Evolutionary conservation across 495 filamentous ascomycete genomes (phyloP), one percentile per base, ranked within the genome.

Genomic region (Penicillium egyptiacum): DNA sequence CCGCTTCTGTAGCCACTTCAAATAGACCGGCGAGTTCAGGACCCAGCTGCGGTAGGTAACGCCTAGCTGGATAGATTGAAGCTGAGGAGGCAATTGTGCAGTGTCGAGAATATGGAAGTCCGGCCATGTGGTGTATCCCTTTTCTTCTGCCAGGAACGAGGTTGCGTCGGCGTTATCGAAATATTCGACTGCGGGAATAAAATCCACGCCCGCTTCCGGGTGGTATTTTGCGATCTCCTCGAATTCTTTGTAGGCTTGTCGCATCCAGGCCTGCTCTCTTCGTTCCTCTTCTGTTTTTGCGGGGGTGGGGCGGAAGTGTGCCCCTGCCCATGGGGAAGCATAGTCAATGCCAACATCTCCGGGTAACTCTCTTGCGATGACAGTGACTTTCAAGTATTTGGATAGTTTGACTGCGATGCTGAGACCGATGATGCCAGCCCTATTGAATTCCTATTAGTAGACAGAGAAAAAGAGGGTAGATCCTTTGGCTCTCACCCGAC

Each of bases 321-420:
- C 79, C 39, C 81, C 80, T 26, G 70, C 81, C 81, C 81, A 83
- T 10, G 76, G 71, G 12, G 81, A 82, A 20, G 80, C 76, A 60
- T 72, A 83, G 70, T 82, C 71, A 40, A 57, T 50, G 19, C 37
- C 12, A 28, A 20, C 16, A 14, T 50, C 44, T 22, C 47, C 55
- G 3, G 46, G 46, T 25, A 44, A 23, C 19, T 57, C 55, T 31
- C 25, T 17, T 3, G 46, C 35, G 22, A 50, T 20, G 10, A 57
- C 17, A 17, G 40, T 42, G n/a, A 42, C 5, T 42, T 20, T 17
- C n/a, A 9, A 6, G 41, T 43, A 22, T 43, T 43, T 20, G 17
- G 20, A 22, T 43, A 43, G 8, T 14, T 22, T 19, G 41, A 43
- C 41, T 19, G 41, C 41, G 17, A 22, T 19, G 41, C 41, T 43